Evolutionary conservation across 2,329 filamentous ascomycete genomes (phyloP).

Genomic region (Fusarium torreyae): DNA sequence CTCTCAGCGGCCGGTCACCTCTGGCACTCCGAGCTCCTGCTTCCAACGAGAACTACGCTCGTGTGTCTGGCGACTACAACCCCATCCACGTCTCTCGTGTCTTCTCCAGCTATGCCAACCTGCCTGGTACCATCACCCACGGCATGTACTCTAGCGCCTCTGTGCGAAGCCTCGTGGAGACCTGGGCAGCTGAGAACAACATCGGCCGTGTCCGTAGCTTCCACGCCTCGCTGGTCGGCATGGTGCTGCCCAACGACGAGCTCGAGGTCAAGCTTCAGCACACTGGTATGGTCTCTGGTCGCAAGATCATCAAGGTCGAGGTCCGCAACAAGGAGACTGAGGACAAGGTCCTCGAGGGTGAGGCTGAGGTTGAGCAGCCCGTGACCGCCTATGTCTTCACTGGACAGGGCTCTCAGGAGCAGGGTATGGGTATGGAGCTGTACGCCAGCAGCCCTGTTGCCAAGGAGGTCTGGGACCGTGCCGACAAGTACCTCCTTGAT

Average conservation of each 20-base stretch:
- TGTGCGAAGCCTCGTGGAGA: constrained; percentile 95
- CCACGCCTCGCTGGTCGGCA: constrained; percentile 96
- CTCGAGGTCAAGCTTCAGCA: constrained; percentile 96
- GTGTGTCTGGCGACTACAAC: constrained; percentile 98
- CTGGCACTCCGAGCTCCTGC: constrained; percentile 91
- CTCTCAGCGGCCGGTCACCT: constrained; percentile 91
- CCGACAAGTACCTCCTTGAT: constrained; percentile 97
- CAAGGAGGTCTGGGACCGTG: constrained; percentile 97
- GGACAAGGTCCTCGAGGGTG: constrained; percentile 94
- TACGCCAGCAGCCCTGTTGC: constrained; percentile 95
- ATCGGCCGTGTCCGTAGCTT: constrained; percentile 97
- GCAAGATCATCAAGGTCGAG: constrained; percentile 99
- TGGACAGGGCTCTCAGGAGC: constrained; percentile 97
- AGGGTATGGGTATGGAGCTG: constrained; percentile 99
- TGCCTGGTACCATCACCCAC: constrained; percentile 97
- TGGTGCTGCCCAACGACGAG: constrained; percentile 97
- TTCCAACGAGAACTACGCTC: constrained; percentile 97
- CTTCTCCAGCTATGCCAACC: constrained; percentile 94
- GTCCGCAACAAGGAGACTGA: constrained; percentile 95
- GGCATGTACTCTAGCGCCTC: constrained; percentile 99
- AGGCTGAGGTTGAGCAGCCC: constrained; percentile 98
- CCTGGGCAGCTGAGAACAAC: constrained; percentile 99
- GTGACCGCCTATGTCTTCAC: constrained; percentile 98
- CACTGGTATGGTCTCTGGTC: constrained; percentile 96
- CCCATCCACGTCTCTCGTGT: constrained; percentile 98